Conservation (phyloP, 306 rosid species). For the Vicia sativa region DNA sequence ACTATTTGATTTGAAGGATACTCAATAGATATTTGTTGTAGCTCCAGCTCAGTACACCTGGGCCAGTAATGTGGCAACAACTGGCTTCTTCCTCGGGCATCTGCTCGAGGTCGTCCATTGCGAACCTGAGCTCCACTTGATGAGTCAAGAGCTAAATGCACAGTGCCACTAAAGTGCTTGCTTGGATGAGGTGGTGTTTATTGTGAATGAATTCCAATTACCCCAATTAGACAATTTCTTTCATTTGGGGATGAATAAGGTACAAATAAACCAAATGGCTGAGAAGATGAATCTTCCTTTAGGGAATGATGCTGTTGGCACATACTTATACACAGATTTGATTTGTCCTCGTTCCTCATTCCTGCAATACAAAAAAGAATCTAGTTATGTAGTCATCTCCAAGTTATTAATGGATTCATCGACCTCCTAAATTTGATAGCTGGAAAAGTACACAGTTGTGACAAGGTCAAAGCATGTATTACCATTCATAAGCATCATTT, state of each 20-base stretch:
- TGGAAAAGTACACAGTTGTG: constrained; percentile 16
- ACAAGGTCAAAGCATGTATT: constrained; percentile 48
- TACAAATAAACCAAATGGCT: constrained; percentile 65
- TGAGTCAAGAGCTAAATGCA: constrained; percentile 64
- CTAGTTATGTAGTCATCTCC: constrained; percentile 31
- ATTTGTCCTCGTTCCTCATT: constrained; percentile 70
- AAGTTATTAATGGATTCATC: constrained; percentile 24
- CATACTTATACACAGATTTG: constrained; percentile 64
- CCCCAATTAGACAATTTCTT: constrained; percentile 67
- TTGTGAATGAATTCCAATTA: constrained; percentile 65
- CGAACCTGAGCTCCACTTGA: constrained; percentile 73
- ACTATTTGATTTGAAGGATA: constrained; percentile 62
- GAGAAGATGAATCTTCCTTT: constrained; percentile 78
- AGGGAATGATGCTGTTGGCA: constrained; percentile 69
- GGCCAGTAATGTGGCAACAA: constrained; percentile 98
- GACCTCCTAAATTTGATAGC: constrained; percentile 13
- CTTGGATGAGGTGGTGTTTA: constrained; percentile 58
- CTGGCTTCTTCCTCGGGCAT: constrained; percentile 86
- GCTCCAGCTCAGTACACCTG: constrained; percentile 92
- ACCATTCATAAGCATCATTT: constrained; percentile 67
- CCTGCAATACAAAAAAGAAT: constrained; percentile 60
- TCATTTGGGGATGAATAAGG: constrained; percentile 77
- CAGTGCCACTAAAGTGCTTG: constrained; percentile 61
- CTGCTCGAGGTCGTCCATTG: constrained; percentile 86
- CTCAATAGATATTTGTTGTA: constrained; percentile 87